Evolutionary conservation across 1,139 yeast genomes (phyloP).

Genomic region (Debaryomycetaceae sp.): DNA sequence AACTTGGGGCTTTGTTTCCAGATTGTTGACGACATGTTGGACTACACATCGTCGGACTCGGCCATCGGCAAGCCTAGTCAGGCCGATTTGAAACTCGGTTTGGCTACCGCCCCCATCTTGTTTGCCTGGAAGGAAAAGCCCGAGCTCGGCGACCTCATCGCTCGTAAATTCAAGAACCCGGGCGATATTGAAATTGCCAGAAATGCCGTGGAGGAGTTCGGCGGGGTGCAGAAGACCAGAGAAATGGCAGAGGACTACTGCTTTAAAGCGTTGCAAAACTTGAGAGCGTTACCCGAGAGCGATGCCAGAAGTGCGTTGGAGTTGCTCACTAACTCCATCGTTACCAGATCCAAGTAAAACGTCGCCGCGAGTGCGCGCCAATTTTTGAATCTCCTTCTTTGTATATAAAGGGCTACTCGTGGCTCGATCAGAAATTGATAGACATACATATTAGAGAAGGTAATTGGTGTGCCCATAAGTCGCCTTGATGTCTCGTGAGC

Average conservation of each 20-base stretch:
- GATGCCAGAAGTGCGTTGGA: slow-evolving; percentile 88
- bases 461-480: too few species aligned
- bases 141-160: slow-evolving; percentile 75
- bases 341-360: slow-evolving; percentile 75
- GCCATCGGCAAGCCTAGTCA: slow-evolving; percentile 93
- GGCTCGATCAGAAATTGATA: too few species aligned
- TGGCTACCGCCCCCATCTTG: slow-evolving; percentile 95
- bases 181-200: slow-evolving; percentile 86
- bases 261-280: slow-evolving; percentile 65
- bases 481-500: too few species aligned
- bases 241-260: slow-evolving; percentile 77
- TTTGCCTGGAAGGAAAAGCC: slow-evolving; percentile 92
- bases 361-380: too few species aligned
- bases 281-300: slow-evolving; percentile 75
- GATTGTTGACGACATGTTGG: slow-evolving; percentile 93
- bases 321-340: slow-evolving; percentile 74
- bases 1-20: slow-evolving; percentile 94
- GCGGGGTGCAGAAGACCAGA: slow-evolving; percentile 76
- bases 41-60: slow-evolving; percentile 79
- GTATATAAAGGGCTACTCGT: background rate
- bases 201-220: slow-evolving; percentile 61
- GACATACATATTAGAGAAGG: too few species aligned
- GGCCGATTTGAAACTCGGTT: slow-evolving; percentile 88
- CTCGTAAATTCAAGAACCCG: slow-evolving; percentile 70
- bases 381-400: slow-evolving; percentile 1